Percentiles rank a stretch among this genome's conserved stretches.
These are phyloP conservation scores for Sarcomyxa edulis DNA, from an alignment of 768 basidiomycete genomes.

Conservation along the genomic window DNA sequence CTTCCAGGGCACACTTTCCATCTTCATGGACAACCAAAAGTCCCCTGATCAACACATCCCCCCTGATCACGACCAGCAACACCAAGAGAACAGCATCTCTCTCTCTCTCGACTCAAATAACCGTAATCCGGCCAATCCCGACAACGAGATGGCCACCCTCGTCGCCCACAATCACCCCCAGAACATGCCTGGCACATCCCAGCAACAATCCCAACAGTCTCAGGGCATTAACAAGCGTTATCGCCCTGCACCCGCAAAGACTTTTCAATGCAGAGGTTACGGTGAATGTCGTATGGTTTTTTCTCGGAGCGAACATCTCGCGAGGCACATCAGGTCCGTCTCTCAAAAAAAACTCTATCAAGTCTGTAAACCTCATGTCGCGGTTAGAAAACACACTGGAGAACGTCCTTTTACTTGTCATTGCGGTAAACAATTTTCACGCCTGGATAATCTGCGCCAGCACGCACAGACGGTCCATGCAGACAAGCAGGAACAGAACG, in stretches of 20 bases:
- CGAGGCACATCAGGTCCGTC: slow-evolving; percentile 87
- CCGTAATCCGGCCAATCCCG: slow-evolving; percentile 2
- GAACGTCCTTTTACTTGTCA: slow-evolving; percentile 96
- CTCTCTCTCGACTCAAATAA: not conserved
- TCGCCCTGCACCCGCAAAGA: slow-evolving; percentile 83
- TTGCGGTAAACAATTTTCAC: slow-evolving; percentile 91
- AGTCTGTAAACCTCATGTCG: slow-evolving; percentile 8
- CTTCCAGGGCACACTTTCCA: slow-evolving; percentile 12
- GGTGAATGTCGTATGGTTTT: slow-evolving; percentile 98
- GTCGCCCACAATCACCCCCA: slow-evolving; percentile 15
- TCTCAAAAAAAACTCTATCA: slow-evolving; percentile 2
- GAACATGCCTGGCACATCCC: slow-evolving; percentile 7
- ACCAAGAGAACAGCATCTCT: slow-evolving; percentile 9
- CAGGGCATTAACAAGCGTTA: slow-evolving; percentile 51
- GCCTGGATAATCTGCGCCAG: slow-evolving; percentile 94
- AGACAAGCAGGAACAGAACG: slow-evolving; percentile 88
- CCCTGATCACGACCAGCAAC: slow-evolving; percentile 15
- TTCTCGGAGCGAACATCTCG: slow-evolving; percentile 90
- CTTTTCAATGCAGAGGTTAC: slow-evolving; percentile 92
- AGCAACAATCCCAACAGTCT: slow-evolving; percentile 12
- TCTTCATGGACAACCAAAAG: slow-evolving; percentile 24
- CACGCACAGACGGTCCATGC: slow-evolving; percentile 97
- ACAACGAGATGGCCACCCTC: slow-evolving; percentile 19
- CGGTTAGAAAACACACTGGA: slow-evolving; percentile 89
- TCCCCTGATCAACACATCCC: slow-evolving; percentile 23